Percentiles rank a stretch among this genome's conserved stretches.
Evolutionary conservation across 2,329 filamentous ascomycete species (phyloP).

Genomic region (Scytalidium lignicola): DNA sequence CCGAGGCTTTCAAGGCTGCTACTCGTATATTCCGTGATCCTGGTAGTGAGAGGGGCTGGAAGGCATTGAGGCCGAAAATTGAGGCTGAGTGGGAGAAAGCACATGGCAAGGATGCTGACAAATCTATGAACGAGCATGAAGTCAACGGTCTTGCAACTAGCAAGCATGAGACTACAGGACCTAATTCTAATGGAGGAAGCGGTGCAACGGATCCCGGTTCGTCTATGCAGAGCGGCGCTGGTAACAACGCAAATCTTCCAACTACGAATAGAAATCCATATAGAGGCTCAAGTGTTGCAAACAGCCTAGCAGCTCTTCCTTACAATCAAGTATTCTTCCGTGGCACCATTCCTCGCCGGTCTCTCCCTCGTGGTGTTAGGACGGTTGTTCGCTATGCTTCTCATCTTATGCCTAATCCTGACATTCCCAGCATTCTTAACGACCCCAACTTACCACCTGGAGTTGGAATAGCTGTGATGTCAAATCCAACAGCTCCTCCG

Average conservation of each 20-base stretch:
- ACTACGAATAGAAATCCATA: not conserved
- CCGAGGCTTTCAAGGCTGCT: constrained; percentile 22
- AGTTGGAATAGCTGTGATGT: not conserved
- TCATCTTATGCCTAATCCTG: not conserved
- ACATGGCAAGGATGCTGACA: not conserved
- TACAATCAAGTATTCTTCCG: not conserved
- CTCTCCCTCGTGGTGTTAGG: not conserved
- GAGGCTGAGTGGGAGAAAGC: constrained; percentile 3
- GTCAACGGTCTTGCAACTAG: not conserved
- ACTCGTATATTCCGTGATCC: constrained; percentile 24
- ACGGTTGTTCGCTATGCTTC: not conserved
- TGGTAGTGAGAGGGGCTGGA: constrained; percentile 27
- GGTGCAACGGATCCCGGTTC: not conserved
- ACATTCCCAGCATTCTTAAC: too few species aligned
- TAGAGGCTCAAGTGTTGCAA: not conserved
- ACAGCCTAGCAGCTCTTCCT: not conserved
- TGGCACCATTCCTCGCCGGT: not conserved
- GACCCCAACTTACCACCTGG: not conserved
- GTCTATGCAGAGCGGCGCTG: not conserved
- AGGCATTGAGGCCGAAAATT: constrained; percentile 26
- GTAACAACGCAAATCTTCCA: not conserved
- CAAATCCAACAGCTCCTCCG: not conserved
- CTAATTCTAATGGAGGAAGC: not conserved
- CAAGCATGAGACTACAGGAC: not conserved
- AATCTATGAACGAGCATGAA: not conserved